These are phyloP conservation scores for Gryganskiella cystojenkinii DNA, from an alignment of 192 early-diverging fungal genomes.

Conservation along the genomic window DNA sequence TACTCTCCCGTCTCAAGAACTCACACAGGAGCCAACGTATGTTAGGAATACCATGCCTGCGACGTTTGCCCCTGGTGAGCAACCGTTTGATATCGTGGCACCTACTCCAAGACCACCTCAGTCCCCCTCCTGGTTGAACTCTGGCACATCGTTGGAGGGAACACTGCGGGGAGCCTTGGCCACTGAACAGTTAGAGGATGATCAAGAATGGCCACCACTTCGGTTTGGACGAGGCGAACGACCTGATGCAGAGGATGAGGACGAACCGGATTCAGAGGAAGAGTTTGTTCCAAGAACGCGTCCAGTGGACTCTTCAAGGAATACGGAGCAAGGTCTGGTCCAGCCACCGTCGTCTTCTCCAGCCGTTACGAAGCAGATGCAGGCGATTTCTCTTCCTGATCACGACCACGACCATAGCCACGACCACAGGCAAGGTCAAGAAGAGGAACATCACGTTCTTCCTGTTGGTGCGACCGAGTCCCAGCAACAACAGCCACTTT, in stretches of 20 bases:
- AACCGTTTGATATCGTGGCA: conserved; percentile 36
- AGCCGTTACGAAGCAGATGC: conserved; percentile 15
- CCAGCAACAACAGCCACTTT: conserved; percentile 4
- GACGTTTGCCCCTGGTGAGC: conserved; percentile 21
- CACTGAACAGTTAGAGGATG: conserved; percentile 3
- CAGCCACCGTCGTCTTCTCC: not conserved
- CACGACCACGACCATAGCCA: not conserved
- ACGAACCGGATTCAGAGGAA: conserved; percentile 44
- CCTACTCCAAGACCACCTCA: conserved; percentile 45
- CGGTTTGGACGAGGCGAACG: conserved; percentile 43
- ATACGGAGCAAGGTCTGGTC: not conserved
- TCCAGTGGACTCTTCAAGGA: not conserved
- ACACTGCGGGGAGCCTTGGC: conserved; percentile 6
- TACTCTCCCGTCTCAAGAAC: conserved; percentile 33
- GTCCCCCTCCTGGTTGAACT: conserved; percentile 42
- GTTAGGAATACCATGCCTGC: conserved; percentile 32
- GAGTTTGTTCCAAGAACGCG: conserved; percentile 23
- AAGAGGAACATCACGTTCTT: too few relatives aligned
- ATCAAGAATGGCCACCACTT: conserved; percentile 32
- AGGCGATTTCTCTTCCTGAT: conserved; percentile 21
- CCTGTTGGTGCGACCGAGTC: too few relatives aligned
- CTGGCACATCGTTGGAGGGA: conserved; percentile 20
- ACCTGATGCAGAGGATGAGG: conserved; percentile 43
- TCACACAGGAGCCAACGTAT: conserved; percentile 8
- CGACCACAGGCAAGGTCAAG: too few relatives aligned